Evolutionary conservation across 2,329 filamentous ascomycete species (phyloP), one percentile per base, ranked within the genome.

Genomic region (Phyllosticta paracitricarpa): DNA sequence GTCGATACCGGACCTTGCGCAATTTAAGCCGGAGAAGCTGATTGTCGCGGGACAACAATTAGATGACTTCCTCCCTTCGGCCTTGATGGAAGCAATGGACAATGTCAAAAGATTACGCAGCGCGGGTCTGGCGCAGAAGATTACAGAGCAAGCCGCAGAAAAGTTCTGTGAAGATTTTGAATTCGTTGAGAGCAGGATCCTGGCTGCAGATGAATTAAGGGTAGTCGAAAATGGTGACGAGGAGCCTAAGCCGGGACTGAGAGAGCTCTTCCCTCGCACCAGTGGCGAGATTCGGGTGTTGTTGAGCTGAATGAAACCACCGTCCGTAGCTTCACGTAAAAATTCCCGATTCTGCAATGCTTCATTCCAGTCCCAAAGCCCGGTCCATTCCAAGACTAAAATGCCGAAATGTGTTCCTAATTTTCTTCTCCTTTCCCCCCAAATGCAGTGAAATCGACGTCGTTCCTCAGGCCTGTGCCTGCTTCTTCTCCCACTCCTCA

Each of bases 21-120:
- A 81, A 3, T 83, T 90, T 69, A 81, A 86, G 62, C 81, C 83
- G 0, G 75, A 81, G 4, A 74, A 81, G 0, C 78, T 97, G n/a
- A 76, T 82, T 1, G 76, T 79, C 57, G 85, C 87, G 2, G 89
- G 89, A 67, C 89, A 92, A 68, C 82, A 81, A 51, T 79, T 99
- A 6, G 94, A 99, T 69, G 86, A 91, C 63, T 99, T 97, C 75
- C 78, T 99, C 25, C 92, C 94, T 0, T 95, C 91, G 1, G 94
- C 93, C 2, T 81, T 96, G 30, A 93, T 97, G 80, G 94, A 99
- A 71, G 92, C 92, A 2, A 85, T 89, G 67, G 89, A 94, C 57
- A 89, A 91, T 63, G 74, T 97, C 26, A 87, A 87, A 65, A 79
- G 84, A 52, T 76, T 99, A 1, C 85, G 88, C 64, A 89, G 89